A percentile compares a stretch with the other conserved stretches of the same genome.
Conservation (phyloP, 2,329 filamentous ascomycete species). For the Cordyceps pruinosa region DNA sequence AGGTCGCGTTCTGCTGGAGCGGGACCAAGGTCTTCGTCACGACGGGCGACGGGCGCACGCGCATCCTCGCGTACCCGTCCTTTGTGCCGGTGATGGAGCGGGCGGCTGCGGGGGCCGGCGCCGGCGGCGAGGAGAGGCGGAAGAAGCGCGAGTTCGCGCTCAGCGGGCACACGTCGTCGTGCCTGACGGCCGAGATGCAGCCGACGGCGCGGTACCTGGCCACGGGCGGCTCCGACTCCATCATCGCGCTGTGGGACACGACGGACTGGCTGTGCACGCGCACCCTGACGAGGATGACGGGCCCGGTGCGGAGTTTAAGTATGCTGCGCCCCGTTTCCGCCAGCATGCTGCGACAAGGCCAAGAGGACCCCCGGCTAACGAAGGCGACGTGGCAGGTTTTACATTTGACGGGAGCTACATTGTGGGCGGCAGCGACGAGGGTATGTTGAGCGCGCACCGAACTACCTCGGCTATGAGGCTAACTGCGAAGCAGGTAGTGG, state of each 20-base stretch:
- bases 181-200: slow-evolving; percentile 61
- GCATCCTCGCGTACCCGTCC: slow-evolving; percentile 61
- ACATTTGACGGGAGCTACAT: slow-evolving; percentile 72
- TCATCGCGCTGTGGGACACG: slow-evolving; percentile 73
- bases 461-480: not conserved
- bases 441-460: slow-evolving; percentile 26
- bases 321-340: not conserved
- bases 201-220: slow-evolving; percentile 66
- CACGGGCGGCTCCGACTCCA: slow-evolving; percentile 67
- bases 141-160: slow-evolving; percentile 49
- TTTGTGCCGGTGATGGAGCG: slow-evolving; percentile 49
- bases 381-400: slow-evolving; percentile 46
- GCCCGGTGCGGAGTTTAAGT: slow-evolving; percentile 64
- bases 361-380: not conserved
- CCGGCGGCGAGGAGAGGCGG: slow-evolving; percentile 22
- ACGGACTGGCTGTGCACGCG: slow-evolving; percentile 68
- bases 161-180: slow-evolving; percentile 66
- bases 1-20: slow-evolving; percentile 67
- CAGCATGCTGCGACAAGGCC: not conserved
- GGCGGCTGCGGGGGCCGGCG: slow-evolving; percentile 22
- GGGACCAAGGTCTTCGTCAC: slow-evolving; percentile 65
- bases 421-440: slow-evolving; percentile 68
- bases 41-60: slow-evolving; percentile 62
- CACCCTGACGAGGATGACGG: slow-evolving; percentile 61
- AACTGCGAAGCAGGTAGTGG: slow-evolving; percentile 42